These are phyloP conservation scores for Bisporella sp. DNA, from an alignment of 2,329 filamentous ascomycete genomes.

Conservation along the genomic window DNA sequence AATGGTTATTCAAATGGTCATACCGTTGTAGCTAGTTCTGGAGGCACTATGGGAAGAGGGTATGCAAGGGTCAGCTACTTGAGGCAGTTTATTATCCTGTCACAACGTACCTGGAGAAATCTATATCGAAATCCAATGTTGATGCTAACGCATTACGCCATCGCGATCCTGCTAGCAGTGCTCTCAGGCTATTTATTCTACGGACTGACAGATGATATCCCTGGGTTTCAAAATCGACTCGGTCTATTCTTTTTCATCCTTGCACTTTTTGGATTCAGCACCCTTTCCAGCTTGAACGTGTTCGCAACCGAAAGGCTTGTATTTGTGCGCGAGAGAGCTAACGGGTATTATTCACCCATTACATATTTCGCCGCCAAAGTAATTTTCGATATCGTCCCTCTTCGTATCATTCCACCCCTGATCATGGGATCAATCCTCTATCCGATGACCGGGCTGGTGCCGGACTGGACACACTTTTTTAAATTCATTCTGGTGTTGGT, in stretches of 20 bases:
- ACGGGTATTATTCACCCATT: slow-evolving; percentile 84
- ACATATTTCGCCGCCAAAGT: slow-evolving; percentile 95
- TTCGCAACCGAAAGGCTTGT: slow-evolving; percentile 72
- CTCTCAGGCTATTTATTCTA: slow-evolving; percentile 96
- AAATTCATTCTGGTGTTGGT: slow-evolving; percentile 89
- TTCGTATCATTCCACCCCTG: slow-evolving; percentile 90
- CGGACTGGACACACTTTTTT: slow-evolving; percentile 76
- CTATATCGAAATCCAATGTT: slow-evolving; percentile 95
- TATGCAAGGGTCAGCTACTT: slow-evolving; percentile 75
- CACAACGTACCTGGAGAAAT: slow-evolving; percentile 90
- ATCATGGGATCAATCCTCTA: slow-evolving; percentile 95
- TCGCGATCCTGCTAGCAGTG: slow-evolving; percentile 88
- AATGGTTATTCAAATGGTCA: slow-evolving; percentile 57
- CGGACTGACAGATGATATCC: slow-evolving; percentile 89
- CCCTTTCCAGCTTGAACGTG: slow-evolving; percentile 85
- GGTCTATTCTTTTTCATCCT: slow-evolving; percentile 97
- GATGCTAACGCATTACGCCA: slow-evolving; percentile 98
- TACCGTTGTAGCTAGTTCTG: slow-evolving; percentile 15
- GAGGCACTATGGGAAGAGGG: slow-evolving; percentile 62
- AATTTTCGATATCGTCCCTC: slow-evolving; percentile 93
- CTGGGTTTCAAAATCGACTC: slow-evolving; percentile 94
- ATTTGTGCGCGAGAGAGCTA: slow-evolving; percentile 3
- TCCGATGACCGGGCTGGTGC: slow-evolving; percentile 90
- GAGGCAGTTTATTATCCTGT: slow-evolving; percentile 84
- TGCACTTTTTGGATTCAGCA: slow-evolving; percentile 94